Conservation (phyloP, 176 grass and related monocot genomes). For the Lolium multiflorum region DNA sequence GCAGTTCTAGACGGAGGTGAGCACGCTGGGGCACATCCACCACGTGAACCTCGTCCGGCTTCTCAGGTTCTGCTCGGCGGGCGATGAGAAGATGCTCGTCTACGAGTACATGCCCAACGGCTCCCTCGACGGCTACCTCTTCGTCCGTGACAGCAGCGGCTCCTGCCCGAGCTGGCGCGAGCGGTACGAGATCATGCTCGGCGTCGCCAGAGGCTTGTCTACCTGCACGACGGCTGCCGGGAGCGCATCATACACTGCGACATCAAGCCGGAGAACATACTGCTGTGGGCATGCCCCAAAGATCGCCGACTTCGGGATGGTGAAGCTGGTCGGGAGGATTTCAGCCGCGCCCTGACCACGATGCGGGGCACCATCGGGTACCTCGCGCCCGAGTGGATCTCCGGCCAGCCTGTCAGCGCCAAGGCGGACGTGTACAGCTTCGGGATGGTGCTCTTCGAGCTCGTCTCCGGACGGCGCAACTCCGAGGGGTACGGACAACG, state of each 20-base stretch:
- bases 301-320: no score
- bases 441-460: constrained; percentile 59
- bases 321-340: constrained; percentile 32
- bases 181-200: constrained; percentile 31
- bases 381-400: no score
- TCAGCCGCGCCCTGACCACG: no score
- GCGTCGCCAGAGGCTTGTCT: neutral
- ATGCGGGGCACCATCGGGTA: no score
- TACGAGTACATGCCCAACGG: constrained; percentile 55
- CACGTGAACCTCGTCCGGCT: constrained; percentile 46
- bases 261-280: constrained; percentile 99
- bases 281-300: constrained; percentile 49
- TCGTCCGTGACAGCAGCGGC: neutral
- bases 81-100: constrained; percentile 35
- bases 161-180: constrained; percentile 1
- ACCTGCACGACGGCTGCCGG: no score
- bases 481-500: no score
- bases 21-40: constrained; percentile 34
- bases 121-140: constrained; percentile 31
- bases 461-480: no score
- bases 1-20: constrained; percentile 32
- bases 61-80: constrained; percentile 27
- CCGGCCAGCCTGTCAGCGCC: no score
- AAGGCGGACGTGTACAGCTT: constrained; percentile 59
- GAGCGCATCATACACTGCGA: constrained; percentile 84